Evolutionary conservation across 164 flowering plant genomes (phyloP), one percentile per base, ranked within the genome.

Genomic region (Houttuynia cordata): DNA sequence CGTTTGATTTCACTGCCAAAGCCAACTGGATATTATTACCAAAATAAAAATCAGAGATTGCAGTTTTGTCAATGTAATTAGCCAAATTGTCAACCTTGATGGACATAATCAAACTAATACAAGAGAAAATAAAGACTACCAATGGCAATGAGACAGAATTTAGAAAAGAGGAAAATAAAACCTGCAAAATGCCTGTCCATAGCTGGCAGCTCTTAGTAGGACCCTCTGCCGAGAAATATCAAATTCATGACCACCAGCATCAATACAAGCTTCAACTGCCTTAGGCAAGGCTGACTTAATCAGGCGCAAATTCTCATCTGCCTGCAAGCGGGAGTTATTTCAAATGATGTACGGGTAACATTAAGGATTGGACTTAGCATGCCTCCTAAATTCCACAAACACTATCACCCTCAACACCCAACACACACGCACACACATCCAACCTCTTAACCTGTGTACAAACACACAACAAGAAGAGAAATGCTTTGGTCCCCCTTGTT

Each of bases 121-220:
- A 30, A 30, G 37, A 30, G 37, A 30, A n/a, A 6, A 30, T 30
- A 30, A 2, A 30, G 37, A 6, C 6, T 30, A 30, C 37, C 2
- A 30, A 30, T 2, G 2, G 37, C 6, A 30, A 2, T 30, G 37
- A 30, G 37, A 30, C 37, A 45, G 2, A 45, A 45, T 12, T 14
- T 19, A 24, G 0, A 4, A 47, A 9, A 22, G 41, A 60, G 18
- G 13, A 60, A 68, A 79, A 45, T 12, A 45, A 25, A 34, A 92
- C 98, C 97, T 90, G 81, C 89, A 88, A 76, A 94, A 90, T 23
- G 99, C 94, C 80, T 90, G 97, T 57, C 99, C 99, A 83, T 94
- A 91, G 79, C 99, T 86, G 59, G 97, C 96, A 70, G 99, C 97
- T 76, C 96, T 82, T 49, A 94, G 70, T 34, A 91, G 80, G 23